Evolutionary conservation across 1,284 basidiomycete genomes (phyloP).

Genomic region (Microbotryum lychnidis-dioicae): DNA sequence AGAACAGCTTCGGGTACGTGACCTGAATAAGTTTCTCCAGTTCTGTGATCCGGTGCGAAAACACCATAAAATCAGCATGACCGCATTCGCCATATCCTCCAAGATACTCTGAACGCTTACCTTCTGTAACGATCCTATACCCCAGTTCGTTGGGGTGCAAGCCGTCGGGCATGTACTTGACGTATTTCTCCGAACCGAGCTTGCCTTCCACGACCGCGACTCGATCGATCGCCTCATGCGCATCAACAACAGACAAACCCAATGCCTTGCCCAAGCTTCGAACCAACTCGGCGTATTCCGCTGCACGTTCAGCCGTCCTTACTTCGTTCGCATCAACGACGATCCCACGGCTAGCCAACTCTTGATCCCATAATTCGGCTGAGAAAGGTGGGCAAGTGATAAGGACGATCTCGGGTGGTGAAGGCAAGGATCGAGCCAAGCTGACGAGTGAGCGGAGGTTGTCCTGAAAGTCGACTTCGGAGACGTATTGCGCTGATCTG

Average conservation of each 20-base stretch:
- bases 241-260: background rate
- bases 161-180: background rate
- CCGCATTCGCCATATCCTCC: background rate
- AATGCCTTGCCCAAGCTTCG: background rate
- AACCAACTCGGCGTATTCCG: background rate
- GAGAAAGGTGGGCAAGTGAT: background rate
- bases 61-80: background rate
- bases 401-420: background rate
- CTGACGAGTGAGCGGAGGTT: background rate
- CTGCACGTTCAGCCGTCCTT: background rate
- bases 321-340: too few relatives aligned
- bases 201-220: background rate
- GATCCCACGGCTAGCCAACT: background rate
- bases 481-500: background rate
- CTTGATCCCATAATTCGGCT: background rate
- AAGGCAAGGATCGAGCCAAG: background rate
- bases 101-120: background rate
- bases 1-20: background rate
- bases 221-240: background rate
- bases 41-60: background rate
- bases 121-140: background rate
- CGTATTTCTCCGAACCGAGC: background rate
- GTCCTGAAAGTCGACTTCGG: background rate
- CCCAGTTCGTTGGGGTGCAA: background rate
- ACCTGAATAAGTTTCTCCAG: background rate